phyloP scores from a whole-genome alignment of 768 basidiomycete genomes.

The Cystobasidiopsis lactophilus region DNA sequence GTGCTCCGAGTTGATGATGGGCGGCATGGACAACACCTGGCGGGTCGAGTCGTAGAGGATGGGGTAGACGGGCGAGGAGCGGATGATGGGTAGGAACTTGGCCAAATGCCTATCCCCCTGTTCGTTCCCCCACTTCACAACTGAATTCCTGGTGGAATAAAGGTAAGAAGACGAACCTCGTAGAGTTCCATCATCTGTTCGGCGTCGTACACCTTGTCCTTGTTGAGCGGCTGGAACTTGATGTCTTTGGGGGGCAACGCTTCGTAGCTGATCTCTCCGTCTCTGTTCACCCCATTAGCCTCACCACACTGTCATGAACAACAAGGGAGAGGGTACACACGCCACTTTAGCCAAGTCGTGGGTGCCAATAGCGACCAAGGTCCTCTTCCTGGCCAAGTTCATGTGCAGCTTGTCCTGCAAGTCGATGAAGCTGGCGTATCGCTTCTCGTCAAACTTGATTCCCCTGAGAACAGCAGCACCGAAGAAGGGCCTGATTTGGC shows the following conservation, averaged over 20 bases:
- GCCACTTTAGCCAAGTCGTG: constrained; percentile 82
- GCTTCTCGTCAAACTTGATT: constrained; percentile 61
- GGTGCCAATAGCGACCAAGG: constrained; percentile 87
- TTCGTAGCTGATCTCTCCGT: constrained; percentile 18
- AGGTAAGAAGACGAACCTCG: constrained; percentile 39
- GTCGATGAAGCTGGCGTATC: constrained; percentile 93
- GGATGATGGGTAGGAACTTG: constrained; percentile 74
- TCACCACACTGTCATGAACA: neutral
- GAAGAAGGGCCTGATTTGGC: constrained; percentile 62
- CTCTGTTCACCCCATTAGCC: neutral
- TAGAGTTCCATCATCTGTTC: constrained; percentile 82
- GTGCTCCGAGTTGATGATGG: constrained; percentile 91
- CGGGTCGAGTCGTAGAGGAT: constrained; percentile 84
- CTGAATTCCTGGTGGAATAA: neutral
- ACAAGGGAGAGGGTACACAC: constrained; percentile 29
- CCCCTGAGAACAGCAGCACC: constrained; percentile 78
- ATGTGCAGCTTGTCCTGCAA: constrained; percentile 98
- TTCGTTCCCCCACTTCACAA: neutral
- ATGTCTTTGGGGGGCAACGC: constrained; percentile 54
- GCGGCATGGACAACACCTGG: constrained; percentile 83
- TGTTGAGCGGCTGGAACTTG: constrained; percentile 71
- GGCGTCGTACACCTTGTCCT: constrained; percentile 54
- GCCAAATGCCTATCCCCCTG: constrained; percentile 81
- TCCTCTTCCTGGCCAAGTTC: constrained; percentile 72
- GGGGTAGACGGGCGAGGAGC: constrained; percentile 86